phyloP scores from a whole-genome alignment of 495 filamentous ascomycete genomes.

The Articulospora tetracladia region DNA sequence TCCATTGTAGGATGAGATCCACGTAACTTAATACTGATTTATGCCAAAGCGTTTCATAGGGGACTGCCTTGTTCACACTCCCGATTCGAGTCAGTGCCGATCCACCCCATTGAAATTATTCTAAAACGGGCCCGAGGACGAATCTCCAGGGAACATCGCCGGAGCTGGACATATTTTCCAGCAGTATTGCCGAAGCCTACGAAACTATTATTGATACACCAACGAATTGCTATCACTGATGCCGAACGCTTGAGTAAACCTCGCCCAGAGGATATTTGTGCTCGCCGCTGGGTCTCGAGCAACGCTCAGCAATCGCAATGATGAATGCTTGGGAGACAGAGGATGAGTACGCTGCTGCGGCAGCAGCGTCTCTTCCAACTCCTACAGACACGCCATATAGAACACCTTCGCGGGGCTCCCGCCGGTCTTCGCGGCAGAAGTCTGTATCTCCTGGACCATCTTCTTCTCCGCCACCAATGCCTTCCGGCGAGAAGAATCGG shows the following conservation, averaged over 20 bases:
- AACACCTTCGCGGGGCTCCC: slow-evolving; percentile 50
- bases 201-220: slow-evolving; percentile 12
- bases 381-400: slow-evolving; percentile 65
- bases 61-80: slow-evolving; percentile 8
- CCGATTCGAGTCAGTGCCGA: slow-evolving; percentile 8
- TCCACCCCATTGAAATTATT: slow-evolving; percentile 7
- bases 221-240: slow-evolving; percentile 2
- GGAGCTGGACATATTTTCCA: background rate
- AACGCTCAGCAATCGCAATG: slow-evolving; percentile 4
- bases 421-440: slow-evolving; percentile 26
- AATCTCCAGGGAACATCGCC: slow-evolving; percentile 4
- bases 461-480: slow-evolving; percentile 60
- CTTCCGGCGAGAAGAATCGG: slow-evolving; percentile 40
- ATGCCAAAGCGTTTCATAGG: slow-evolving; percentile 13
- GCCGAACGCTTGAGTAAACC: slow-evolving; percentile 11
- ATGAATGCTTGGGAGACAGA: slow-evolving; percentile 54
- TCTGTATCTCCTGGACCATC: slow-evolving; percentile 58
- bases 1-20: slow-evolving; percentile 6
- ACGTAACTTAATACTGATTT: slow-evolving; percentile 18
- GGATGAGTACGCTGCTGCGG: slow-evolving; percentile 47
- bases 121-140: slow-evolving; percentile 4
- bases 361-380: slow-evolving; percentile 53
- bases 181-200: background rate
- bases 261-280: background rate
- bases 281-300: slow-evolving; percentile 2